A percentile compares a stretch with the other conserved stretches of the same genome.
phyloP scores from a whole-genome alignment of 306 rosid species.

The Trifolium repens region DNA sequence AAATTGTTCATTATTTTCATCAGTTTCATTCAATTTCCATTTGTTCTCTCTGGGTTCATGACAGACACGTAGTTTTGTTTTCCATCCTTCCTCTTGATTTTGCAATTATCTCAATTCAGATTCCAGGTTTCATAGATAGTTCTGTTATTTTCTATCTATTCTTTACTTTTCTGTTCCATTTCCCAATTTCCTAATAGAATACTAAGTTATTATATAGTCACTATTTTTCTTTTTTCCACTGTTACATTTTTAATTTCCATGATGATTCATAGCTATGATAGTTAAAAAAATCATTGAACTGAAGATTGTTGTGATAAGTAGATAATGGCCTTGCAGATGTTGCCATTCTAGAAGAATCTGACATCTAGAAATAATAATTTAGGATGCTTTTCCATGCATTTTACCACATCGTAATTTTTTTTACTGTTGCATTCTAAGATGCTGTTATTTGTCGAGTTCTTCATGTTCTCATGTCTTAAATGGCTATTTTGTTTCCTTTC shows the following conservation, averaged over 20 bases:
- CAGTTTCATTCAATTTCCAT: background rate
- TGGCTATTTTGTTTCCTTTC: slow-evolving; percentile 12
- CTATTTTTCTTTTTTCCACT: background rate
- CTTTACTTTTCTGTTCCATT: background rate
- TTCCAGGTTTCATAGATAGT: background rate
- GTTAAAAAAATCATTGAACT: background rate
- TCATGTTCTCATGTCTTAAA: slow-evolving; percentile 22
- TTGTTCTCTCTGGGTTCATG: background rate
- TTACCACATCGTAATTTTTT: too few relatives aligned
- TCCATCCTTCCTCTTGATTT: background rate
- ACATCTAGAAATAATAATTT: too few relatives aligned
- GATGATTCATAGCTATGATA: background rate
- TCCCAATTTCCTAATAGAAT: background rate
- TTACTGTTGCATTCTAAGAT: too few relatives aligned
- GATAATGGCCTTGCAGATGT: too few relatives aligned
- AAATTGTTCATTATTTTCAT: background rate
- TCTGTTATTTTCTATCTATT: background rate
- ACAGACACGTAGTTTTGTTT: background rate
- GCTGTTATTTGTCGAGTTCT: background rate
- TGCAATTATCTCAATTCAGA: background rate
- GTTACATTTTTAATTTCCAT: background rate
- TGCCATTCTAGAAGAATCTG: background rate
- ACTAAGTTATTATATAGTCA: background rate
- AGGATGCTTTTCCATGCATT: too few relatives aligned
- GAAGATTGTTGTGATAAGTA: background rate